Evolutionary conservation across 805 yeast species (phyloP), one percentile per base, ranked within the genome.

Genomic region (Komagataella phaffii): DNA sequence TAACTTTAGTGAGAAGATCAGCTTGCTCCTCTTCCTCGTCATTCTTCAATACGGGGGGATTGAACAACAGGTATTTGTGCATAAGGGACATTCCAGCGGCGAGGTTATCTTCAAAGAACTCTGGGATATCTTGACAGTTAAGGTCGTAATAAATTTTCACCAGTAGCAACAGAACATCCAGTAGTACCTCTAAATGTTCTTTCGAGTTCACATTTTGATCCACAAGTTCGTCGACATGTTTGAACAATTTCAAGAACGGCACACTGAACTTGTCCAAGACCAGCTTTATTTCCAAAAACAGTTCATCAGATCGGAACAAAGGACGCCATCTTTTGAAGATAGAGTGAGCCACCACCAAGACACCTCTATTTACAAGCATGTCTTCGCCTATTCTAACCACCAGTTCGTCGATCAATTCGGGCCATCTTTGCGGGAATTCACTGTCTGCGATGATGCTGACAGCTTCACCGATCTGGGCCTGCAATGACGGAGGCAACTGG

Each of bases 251-350:
- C 63, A 90, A 67, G 60, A 86, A 95, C 2, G 98, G 96, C 49
- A 70, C 72, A 7, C 85, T 78, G 69, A 93, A 93, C 60, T 85
- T 87, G 53, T 80, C 86, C 56, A 93, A 72, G 1, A 93, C 99
- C 62, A 87, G 72, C 62, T 84, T 81, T 62, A 93, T 93, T 63
- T 93, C 99, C 52, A 79, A 63, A 64, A 88, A 90, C 51, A 93
- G 75, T 48, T 82, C 96, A 63, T 95, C 96, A 1, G 96, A 85
- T 59, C 96, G 77, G 63, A 88, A 88, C 52, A 91, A 72, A 1
- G 97, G 96, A 61, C 99, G 78, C 99, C 99, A 93, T 68, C 95
- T 81, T 65, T 85, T 88, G 71, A 91, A 95, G 54, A 93, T 91
- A 1, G 96, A 87, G 65, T 93, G 99, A 4, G 97, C 95, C 18